A percentile compares a stretch with the other conserved stretches of the same genome.
Conservation (phyloP, 768 basidiomycete species). For the Auricularia heimuer region DNA sequence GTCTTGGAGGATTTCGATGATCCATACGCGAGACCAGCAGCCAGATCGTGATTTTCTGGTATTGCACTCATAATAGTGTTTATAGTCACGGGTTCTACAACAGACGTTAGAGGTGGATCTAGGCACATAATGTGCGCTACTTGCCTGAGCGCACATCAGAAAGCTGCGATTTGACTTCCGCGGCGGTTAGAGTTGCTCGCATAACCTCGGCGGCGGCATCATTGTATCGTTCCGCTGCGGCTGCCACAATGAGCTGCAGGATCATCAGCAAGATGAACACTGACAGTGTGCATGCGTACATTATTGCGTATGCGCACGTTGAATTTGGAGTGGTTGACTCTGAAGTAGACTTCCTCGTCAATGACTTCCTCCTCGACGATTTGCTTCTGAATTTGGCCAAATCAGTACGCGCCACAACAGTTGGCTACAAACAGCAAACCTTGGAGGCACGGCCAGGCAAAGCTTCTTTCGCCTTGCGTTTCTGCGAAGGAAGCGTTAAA, state of each 20-base stretch:
- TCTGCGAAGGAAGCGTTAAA: neutral
- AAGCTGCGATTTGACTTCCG: slow-evolving; percentile 54
- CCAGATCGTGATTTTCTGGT: slow-evolving; percentile 50
- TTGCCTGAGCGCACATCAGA: slow-evolving; percentile 58
- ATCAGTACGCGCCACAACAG: neutral
- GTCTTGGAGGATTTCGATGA: slow-evolving; percentile 24
- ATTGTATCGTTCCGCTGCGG: slow-evolving; percentile 75
- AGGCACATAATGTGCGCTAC: slow-evolving; percentile 4
- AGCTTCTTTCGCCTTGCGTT: slow-evolving; percentile 14
- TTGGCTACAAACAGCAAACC: slow-evolving; percentile 24
- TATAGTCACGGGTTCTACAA: slow-evolving; percentile 53
- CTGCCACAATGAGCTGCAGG: slow-evolving; percentile 62
- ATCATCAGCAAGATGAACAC: slow-evolving; percentile 7
- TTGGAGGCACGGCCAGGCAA: slow-evolving; percentile 36
- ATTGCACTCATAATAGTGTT: slow-evolving; percentile 56
- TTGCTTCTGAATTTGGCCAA: slow-evolving; percentile 29
- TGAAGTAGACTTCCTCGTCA: slow-evolving; percentile 70
- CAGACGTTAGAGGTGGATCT: neutral
- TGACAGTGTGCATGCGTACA: slow-evolving; percentile 31
- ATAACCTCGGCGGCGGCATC: slow-evolving; percentile 61
- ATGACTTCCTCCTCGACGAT: slow-evolving; percentile 47
- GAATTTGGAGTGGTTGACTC: slow-evolving; percentile 84
- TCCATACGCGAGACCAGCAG: slow-evolving; percentile 48
- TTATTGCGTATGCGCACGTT: slow-evolving; percentile 80
- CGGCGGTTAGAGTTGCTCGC: slow-evolving; percentile 58